phyloP scores from a whole-genome alignment of 495 filamentous ascomycete genomes.

The Xylaria acuta region DNA sequence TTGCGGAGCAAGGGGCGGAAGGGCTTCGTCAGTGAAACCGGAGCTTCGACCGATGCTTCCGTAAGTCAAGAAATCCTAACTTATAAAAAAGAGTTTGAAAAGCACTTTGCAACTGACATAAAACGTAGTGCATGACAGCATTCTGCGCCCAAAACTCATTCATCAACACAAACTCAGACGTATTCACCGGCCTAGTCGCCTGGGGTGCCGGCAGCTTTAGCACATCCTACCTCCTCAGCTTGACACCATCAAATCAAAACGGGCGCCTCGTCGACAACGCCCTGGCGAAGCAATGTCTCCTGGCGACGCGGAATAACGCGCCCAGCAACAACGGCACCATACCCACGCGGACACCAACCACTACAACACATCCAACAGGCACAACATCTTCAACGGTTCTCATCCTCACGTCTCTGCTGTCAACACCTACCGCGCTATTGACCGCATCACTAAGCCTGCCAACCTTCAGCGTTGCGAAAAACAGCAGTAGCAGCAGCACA shows the following conservation, averaged over 20 bases:
- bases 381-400: constrained; percentile 13
- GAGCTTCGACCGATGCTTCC: constrained; percentile 48
- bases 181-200: constrained; percentile 56
- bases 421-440: constrained; percentile 2
- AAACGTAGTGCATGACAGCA: constrained; percentile 43
- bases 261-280: constrained; percentile 46
- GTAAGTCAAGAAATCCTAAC: constrained; percentile 31
- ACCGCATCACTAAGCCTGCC: constrained; percentile 15
- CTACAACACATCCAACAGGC: background rate
- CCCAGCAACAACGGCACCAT: constrained; percentile 15
- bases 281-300: constrained; percentile 48
- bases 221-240: constrained; percentile 50
- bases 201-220: constrained; percentile 59
- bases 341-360: background rate
- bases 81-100: background rate
- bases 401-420: background rate
- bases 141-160: constrained; percentile 56
- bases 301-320: constrained; percentile 40
- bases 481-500: background rate
- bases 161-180: constrained; percentile 58
- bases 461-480: background rate
- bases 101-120: constrained; percentile 11
- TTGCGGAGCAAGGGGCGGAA: constrained; percentile 56
- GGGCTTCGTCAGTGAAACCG: constrained; percentile 61
- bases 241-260: constrained; percentile 52